Conservation (phyloP, 2,329 filamentous ascomycete species). For the Aureobasidium sp. region DNA sequence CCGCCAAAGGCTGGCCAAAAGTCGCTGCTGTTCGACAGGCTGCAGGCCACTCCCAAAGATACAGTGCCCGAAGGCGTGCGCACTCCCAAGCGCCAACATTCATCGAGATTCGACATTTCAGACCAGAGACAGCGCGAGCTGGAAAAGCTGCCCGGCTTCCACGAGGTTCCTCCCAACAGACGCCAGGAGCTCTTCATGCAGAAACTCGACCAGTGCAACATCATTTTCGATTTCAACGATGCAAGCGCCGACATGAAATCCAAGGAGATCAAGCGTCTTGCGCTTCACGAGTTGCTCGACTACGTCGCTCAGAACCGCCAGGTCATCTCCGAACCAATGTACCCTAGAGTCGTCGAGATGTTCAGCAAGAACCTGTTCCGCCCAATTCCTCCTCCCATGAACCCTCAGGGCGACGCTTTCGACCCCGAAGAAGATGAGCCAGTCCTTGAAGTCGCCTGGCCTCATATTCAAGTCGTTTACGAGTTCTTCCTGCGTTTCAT, state of each 20-base stretch:
- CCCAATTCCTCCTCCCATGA: slow-evolving; percentile 92
- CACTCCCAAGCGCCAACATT: slow-evolving; percentile 94
- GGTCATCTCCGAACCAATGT: slow-evolving; percentile 98
- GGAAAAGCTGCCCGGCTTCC: slow-evolving; percentile 94
- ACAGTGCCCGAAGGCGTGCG: slow-evolving; percentile 81
- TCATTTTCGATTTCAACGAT: slow-evolving; percentile 99
- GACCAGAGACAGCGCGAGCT: slow-evolving; percentile 81
- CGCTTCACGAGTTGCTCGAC: slow-evolving; percentile 89
- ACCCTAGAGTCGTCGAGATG: slow-evolving; percentile 96
- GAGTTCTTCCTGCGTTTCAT: slow-evolving; percentile 99
- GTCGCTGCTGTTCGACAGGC: slow-evolving; percentile 76
- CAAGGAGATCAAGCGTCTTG: slow-evolving; percentile 97
- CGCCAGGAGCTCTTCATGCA: slow-evolving; percentile 98
- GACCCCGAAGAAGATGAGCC: slow-evolving; percentile 98
- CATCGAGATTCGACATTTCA: slow-evolving; percentile 95
- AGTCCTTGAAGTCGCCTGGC: slow-evolving; percentile 96
- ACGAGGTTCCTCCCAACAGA: slow-evolving; percentile 90
- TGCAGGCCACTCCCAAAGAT: slow-evolving; percentile 92
- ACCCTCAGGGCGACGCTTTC: slow-evolving; percentile 95
- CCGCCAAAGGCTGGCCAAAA: slow-evolving; percentile 89
- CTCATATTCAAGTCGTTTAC: slow-evolving; percentile 98
- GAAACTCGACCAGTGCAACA: slow-evolving; percentile 99
- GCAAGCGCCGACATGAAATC: slow-evolving; percentile 98
- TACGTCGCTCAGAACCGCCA: slow-evolving; percentile 98
- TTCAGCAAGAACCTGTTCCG: slow-evolving; percentile 98